Percentiles rank a stretch among this genome's conserved stretches.
phyloP scores from a whole-genome alignment of 805 yeast genomes.

The Ascoidea tarda region DNA sequence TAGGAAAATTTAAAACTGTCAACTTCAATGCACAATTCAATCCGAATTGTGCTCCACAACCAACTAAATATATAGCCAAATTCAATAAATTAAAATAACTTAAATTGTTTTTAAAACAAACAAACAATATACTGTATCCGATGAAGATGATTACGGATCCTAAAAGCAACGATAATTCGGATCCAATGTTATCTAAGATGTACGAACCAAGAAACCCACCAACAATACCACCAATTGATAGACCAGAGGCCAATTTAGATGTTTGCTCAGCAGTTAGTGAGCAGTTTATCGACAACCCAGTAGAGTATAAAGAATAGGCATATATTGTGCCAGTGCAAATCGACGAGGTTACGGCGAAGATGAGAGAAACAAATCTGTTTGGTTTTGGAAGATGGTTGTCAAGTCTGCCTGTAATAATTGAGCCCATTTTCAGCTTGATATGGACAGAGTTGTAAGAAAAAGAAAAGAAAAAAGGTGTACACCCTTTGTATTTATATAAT shows the following conservation, averaged over 20 bases:
- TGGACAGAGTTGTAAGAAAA: too few relatives aligned
- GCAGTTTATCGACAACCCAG: not conserved
- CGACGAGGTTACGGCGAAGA: not conserved
- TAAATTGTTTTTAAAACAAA: conserved; percentile 16
- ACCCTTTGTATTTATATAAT: too few relatives aligned
- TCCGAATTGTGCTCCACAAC: conserved; percentile 6
- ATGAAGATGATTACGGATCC: conserved; percentile 41
- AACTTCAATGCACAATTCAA: conserved; percentile 26
- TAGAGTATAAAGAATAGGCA: not conserved
- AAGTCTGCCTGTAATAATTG: too few relatives aligned
- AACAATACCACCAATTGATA: conserved; percentile 49
- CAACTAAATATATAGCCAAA: conserved; percentile 1
- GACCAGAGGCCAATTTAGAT: conserved; percentile 15
- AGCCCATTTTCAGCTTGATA: too few relatives aligned
- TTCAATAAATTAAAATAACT: not conserved
- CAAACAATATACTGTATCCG: conserved; percentile 38
- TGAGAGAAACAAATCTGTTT: not conserved
- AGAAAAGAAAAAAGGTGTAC: too few relatives aligned
- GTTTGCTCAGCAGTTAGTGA: not conserved
- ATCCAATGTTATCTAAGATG: conserved; percentile 47
- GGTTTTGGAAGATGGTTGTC: not conserved
- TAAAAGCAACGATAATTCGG: conserved; percentile 32
- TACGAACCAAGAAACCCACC: conserved; percentile 65
- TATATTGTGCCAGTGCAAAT: not conserved
- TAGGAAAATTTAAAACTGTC: conserved; percentile 52